Base-by-base conservation (phyloP, 352 stramenopile genomes). In the Pythium coloratum region DNA sequence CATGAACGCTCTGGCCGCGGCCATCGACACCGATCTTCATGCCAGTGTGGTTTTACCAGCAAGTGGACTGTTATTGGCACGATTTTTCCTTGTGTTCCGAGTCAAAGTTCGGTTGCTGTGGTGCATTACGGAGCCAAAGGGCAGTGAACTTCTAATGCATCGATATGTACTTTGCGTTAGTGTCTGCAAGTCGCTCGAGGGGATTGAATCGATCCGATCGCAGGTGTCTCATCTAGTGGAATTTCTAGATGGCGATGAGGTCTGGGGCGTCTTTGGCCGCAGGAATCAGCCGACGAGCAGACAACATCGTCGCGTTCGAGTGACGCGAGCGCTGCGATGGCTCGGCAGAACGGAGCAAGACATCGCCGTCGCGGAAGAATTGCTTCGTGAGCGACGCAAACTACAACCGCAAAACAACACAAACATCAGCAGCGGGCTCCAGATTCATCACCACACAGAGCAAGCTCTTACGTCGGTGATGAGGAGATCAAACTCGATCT, bases 401-500 rank as follows among this genome's bases (percentile, higher is more conserved):
- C 61, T 73, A 62, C 32, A 62, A 0, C 14, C 8, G 20, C 20
- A 24, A 24, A 16, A 34, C 8, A 16, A 44, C 13, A 44, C 38
- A 44, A 13, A 13, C 2, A 18, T 24, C 20, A 24, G 20, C 20
- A 38, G 33, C 33, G 5, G 5, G 9, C 33, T 10, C 9, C 5
- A 38, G 33, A 38, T 38, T 38, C 33, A 38, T 9, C 33, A 38
- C 9, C 33, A 38, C 8, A 44, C 14, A 10, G 34, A 18, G 7
- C 38, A 44, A 44, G 9, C 8, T 33, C 59, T 18, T 46, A 78
- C 74, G 32, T 78, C 63, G 14, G 49, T 70, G 42, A 75, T 28
- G 18, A 76, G 55, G 44, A 49, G 49, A 34, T 80, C 59, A 20
- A 77, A 59, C 40, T 80, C 64, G 3, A 65, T 30, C 18, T 72